These are phyloP conservation scores for Rhizopogon salebrosus DNA, from an alignment of 768 basidiomycete genomes.

Conservation along the genomic window DNA sequence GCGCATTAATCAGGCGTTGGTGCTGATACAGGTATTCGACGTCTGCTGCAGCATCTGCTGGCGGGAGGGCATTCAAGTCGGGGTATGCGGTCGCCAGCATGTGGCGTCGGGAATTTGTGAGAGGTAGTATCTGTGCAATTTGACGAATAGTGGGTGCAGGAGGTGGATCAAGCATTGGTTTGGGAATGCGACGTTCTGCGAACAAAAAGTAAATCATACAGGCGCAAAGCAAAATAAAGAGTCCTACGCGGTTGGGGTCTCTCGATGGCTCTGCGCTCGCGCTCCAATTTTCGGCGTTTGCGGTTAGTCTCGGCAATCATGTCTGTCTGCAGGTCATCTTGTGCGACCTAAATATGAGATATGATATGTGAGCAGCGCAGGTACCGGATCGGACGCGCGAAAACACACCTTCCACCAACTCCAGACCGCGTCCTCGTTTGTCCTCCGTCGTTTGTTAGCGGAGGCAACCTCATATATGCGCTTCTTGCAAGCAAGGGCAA, in stretches of 20 bases:
- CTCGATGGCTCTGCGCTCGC: slow-evolving; percentile 77
- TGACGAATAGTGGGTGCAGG: slow-evolving; percentile 62
- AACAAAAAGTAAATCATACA: not conserved
- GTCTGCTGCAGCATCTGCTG: slow-evolving; percentile 46
- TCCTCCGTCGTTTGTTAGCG: slow-evolving; percentile 53
- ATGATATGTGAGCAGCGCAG: not conserved
- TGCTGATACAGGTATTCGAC: slow-evolving; percentile 51
- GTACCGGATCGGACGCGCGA: slow-evolving; percentile 1
- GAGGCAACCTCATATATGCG: slow-evolving; percentile 64
- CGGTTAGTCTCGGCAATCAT: slow-evolving; percentile 89
- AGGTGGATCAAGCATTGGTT: slow-evolving; percentile 43
- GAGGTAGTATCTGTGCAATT: slow-evolving; percentile 56
- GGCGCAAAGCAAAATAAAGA: not conserved
- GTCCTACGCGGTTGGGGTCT: slow-evolving; percentile 67
- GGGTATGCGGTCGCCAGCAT: slow-evolving; percentile 26
- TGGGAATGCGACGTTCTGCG: slow-evolving; percentile 59
- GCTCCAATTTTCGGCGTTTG: slow-evolving; percentile 78
- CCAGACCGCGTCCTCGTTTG: slow-evolving; percentile 79
- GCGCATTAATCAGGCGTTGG: slow-evolving; percentile 8
- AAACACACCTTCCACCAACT: slow-evolving; percentile 81
- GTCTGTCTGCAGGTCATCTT: slow-evolving; percentile 76
- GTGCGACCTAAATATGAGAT: slow-evolving; percentile 45
- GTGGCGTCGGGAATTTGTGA: slow-evolving; percentile 18
- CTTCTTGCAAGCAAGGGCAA: slow-evolving; percentile 75
- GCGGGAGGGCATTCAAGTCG: slow-evolving; percentile 34